These are phyloP conservation scores for Amesomyces nigricolor DNA, from an alignment of 2,329 filamentous ascomycete genomes.

Conservation along the genomic window DNA sequence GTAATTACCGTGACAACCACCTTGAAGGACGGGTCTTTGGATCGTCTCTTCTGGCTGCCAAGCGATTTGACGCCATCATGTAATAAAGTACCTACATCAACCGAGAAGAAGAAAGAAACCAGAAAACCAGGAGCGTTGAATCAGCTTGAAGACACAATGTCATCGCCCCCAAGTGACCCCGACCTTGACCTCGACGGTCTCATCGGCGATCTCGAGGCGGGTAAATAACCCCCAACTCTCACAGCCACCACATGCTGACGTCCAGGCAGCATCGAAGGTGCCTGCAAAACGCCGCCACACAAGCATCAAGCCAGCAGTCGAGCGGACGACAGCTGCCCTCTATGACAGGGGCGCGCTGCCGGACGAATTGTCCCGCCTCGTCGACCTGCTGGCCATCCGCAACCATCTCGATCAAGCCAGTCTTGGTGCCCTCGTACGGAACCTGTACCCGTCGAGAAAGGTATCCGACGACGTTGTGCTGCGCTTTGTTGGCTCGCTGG, in stretches of 20 bases:
- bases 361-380: constrained; percentile 53
- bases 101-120: too few species aligned
- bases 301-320: constrained; percentile 58
- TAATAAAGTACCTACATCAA: too few species aligned
- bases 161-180: constrained; percentile 6
- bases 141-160: background rate
- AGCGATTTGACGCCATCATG: too few species aligned
- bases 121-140: too few species aligned
- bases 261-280: constrained; percentile 46
- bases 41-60: too few species aligned
- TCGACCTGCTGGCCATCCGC: constrained; percentile 61
- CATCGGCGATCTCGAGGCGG: constrained; percentile 24
- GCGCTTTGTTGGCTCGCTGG: constrained; percentile 65
- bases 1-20: too few species aligned
- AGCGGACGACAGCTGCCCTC: constrained; percentile 55
- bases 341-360: constrained; percentile 64
- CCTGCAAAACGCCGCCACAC: constrained; percentile 61
- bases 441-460: constrained; percentile 65
- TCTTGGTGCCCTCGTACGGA: constrained; percentile 61
- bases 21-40: too few species aligned
- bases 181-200: constrained; percentile 18
- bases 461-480: constrained; percentile 58
- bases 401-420: constrained; percentile 72
- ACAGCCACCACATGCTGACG: constrained; percentile 17
- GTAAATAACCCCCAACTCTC: constrained; percentile 10